A percentile compares a stretch with the other conserved stretches of the same genome.
Conservation (phyloP, 1,284 basidiomycete species). For the Ganoderma leucocontextum region DNA sequence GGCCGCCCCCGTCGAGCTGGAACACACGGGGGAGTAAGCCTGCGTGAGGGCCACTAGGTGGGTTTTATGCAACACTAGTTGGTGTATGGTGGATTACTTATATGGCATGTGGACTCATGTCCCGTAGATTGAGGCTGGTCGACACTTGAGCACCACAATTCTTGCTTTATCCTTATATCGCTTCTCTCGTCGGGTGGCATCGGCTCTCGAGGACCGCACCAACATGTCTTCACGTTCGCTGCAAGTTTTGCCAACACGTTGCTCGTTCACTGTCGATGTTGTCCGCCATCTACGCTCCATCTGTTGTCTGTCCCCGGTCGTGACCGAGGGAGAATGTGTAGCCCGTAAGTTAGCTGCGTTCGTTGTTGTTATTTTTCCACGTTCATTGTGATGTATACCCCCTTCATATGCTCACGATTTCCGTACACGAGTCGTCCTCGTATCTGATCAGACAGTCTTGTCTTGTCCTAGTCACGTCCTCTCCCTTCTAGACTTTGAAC, state of each 20-base stretch:
- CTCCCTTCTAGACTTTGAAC: not conserved
- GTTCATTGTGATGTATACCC: not conserved
- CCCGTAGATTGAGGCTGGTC: not conserved
- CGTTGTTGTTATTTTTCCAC: not conserved
- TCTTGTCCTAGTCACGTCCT: not conserved
- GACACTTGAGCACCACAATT: not conserved
- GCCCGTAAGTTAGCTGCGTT: slow-evolving; percentile 4
- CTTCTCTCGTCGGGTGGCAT: not conserved
- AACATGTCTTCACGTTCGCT: not conserved
- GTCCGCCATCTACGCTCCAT: not conserved
- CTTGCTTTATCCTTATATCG: slow-evolving; percentile 6
- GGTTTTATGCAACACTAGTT: not conserved
- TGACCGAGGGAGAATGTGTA: not conserved
- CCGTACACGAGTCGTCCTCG: not conserved
- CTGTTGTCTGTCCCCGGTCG: slow-evolving; percentile 2
- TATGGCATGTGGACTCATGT: not conserved
- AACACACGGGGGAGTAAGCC: slow-evolving; percentile 42
- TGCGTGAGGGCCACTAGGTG: slow-evolving; percentile 20
- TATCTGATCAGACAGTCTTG: not conserved
- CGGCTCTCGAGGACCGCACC: not conserved
- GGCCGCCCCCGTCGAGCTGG: slow-evolving; percentile 70
- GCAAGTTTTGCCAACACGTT: not conserved
- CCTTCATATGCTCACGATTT: not conserved
- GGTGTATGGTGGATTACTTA: not conserved
- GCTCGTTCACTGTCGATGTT: not conserved